These are phyloP conservation scores for Mediolabrus comicus DNA, from an alignment of 108 stramenopile species.

Conservation along the genomic window DNA sequence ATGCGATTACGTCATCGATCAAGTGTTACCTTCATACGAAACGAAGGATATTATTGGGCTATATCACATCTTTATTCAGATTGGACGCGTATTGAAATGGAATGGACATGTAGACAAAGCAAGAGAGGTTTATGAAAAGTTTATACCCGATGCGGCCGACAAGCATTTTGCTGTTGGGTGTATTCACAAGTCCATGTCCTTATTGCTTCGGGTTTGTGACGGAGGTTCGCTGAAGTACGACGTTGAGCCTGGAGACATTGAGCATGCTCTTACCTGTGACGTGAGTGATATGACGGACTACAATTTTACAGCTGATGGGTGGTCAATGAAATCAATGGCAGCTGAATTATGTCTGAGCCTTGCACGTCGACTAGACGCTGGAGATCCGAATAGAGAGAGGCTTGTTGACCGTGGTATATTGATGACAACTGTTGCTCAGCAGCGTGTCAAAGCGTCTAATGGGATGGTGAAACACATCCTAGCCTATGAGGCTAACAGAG, in stretches of 20 bases:
- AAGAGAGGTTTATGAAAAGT: constrained; percentile 13
- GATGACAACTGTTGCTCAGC: constrained; percentile 11
- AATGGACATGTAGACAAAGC: constrained; percentile 23
- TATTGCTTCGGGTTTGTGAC: constrained; percentile 35
- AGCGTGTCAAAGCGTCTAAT: constrained; percentile 1
- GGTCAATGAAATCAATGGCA: constrained; percentile 11
- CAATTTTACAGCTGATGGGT: constrained; percentile 12
- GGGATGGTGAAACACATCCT: constrained; percentile 31
- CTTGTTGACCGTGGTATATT: constrained; percentile 25
- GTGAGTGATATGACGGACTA: constrained; percentile 12
- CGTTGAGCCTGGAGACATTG: constrained; percentile 22
- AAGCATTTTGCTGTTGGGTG: constrained; percentile 14
- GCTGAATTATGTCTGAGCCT: constrained; percentile 38
- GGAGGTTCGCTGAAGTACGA: background rate
- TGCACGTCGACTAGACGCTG: constrained; percentile 16
- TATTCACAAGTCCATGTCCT: constrained; percentile 23
- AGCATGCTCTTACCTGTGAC: constrained; percentile 12
- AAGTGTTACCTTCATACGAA: constrained; percentile 25
- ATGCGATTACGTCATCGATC: constrained; percentile 18
- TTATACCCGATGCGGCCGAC: constrained; percentile 4
- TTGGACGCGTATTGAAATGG: constrained; percentile 35
- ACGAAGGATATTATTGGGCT: constrained; percentile 26
- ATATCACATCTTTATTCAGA: constrained; percentile 4
- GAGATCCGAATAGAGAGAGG: background rate
- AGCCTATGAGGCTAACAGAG: constrained; percentile 34